Base-by-base conservation (phyloP, 169 alveolate species). In the Plasmodium gallinaceum region DNA sequence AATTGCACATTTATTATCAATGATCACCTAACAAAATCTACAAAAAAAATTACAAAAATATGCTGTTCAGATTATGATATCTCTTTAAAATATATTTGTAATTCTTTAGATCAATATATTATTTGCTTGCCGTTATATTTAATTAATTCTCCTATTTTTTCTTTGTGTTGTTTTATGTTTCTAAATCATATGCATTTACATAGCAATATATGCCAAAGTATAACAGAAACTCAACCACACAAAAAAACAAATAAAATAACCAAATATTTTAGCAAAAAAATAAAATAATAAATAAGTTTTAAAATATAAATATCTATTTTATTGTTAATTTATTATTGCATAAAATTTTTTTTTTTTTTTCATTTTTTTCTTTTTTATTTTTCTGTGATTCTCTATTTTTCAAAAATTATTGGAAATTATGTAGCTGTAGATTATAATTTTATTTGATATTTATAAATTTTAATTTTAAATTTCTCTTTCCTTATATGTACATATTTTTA, bases 191-290 rank as follows among this genome's bases (percentile, higher is more conserved):
- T 64, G 45, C 89, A 78, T 78, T 42, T 48, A 39, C 70, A 48
- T 78, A 60, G 45, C 43, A 52, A 52, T 7, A 14, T 26, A 10
- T 78, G 89, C 18, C 76, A 32, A 7, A 78, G 52, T 57, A 45
- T 78, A 16, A 43, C 42, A 10, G 16, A 37, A 24, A 70, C 89
- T 10, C 89, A 78, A 57, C 89, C 89, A 0, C 89, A 78, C 12
- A 62, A 65, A n/a, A 78, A 43, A 69, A 78, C 89, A 24, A 78
- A 22, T 20, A 78, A 78, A 57, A 78, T 78, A 45, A 78, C 89
- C 16, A 76, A 78, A 12, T 78, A 64, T 26, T 78, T 78, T 37
- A 74, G 65, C 61, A 24, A 16, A 65, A 62, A 51, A 51, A 78
- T 9, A 48, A 26, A 70, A 6, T 5, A 69, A 16, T 12, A 43